Conservation (phyloP, 164 flowering plant species). For the Sedum album region DNA sequence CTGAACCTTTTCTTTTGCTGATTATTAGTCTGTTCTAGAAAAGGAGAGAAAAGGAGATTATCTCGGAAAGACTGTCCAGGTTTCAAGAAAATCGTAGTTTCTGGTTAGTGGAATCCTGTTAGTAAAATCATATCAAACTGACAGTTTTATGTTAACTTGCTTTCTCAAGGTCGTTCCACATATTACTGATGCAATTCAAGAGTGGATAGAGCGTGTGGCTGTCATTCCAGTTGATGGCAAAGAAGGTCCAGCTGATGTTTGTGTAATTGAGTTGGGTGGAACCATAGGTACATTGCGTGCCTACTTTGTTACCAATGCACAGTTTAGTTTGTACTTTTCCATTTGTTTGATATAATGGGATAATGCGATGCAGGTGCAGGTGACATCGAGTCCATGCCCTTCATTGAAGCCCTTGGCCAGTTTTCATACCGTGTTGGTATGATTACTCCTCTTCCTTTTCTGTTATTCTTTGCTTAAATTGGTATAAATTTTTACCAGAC, state of each 20-base stretch:
- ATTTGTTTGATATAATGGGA: neutral
- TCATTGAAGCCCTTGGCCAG: conserved; percentile 85
- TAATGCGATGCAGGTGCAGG: conserved; percentile 52
- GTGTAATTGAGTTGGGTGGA: conserved; percentile 71
- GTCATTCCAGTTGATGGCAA: conserved; percentile 59
- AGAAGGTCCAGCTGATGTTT: conserved; percentile 64
- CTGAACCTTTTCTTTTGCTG: neutral
- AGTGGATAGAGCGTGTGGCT: conserved; percentile 82
- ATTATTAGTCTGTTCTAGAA: conserved; percentile 68
- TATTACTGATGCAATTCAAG: conserved; percentile 90
- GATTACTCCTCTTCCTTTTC: neutral
- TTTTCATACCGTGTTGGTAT: conserved; percentile 89
- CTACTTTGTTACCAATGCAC: neutral
- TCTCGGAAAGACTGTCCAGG: conserved; percentile 97
- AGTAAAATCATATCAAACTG: neutral
- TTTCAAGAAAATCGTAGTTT: conserved; percentile 11
- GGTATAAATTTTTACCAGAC: neutral
- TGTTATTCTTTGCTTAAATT: neutral
- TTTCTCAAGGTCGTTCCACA: conserved; percentile 76
- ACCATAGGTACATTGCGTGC: conserved; percentile 47
- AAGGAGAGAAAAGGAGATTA: conserved; percentile 96
- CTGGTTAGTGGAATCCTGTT: neutral
- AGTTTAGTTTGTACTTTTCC: neutral
- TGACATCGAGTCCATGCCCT: conserved; percentile 94
- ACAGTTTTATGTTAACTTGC: conserved; percentile 7